These are phyloP conservation scores for Rosa persica DNA, from an alignment of 306 rosid species.

Conservation along the genomic window DNA sequence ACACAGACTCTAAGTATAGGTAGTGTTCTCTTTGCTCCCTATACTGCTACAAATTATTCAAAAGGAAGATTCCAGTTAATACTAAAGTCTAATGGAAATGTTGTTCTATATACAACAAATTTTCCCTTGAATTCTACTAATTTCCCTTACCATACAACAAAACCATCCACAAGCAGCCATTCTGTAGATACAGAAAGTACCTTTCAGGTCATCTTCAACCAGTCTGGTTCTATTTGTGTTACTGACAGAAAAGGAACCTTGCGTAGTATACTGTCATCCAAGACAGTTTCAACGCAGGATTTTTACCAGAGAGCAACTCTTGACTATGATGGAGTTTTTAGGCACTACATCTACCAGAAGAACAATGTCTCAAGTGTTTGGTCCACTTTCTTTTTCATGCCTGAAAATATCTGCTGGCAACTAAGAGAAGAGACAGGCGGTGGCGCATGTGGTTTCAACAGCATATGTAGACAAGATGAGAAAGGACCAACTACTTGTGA, in stretches of 20 bases:
- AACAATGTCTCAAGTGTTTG: slow-evolving; percentile 15
- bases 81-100: slow-evolving; percentile 12
- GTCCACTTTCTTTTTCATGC: slow-evolving; percentile 9
- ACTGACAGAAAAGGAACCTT: neutral
- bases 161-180: neutral
- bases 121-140: slow-evolving; percentile 33
- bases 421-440: neutral
- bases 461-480: slow-evolving; percentile 1
- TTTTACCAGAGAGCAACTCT: slow-evolving; percentile 55
- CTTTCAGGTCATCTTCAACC: slow-evolving; percentile 33
- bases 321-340: slow-evolving; percentile 55
- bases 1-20: slow-evolving; percentile 20
- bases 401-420: slow-evolving; percentile 28
- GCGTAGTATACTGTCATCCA: neutral
- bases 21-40: slow-evolving; percentile 20
- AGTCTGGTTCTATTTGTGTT: slow-evolving; percentile 36
- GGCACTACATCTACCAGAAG: slow-evolving; percentile 45
- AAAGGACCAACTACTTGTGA: slow-evolving; percentile 19
- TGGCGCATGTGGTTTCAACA: slow-evolving; percentile 45
- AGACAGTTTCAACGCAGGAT: neutral
- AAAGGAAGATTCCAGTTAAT: slow-evolving; percentile 48
- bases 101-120: slow-evolving; percentile 32
- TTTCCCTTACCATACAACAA: neutral
- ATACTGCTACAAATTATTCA: slow-evolving; percentile 33
- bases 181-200: neutral